phyloP scores from a whole-genome alignment of 345 rosid species.

The Alliaria petiolata region DNA sequence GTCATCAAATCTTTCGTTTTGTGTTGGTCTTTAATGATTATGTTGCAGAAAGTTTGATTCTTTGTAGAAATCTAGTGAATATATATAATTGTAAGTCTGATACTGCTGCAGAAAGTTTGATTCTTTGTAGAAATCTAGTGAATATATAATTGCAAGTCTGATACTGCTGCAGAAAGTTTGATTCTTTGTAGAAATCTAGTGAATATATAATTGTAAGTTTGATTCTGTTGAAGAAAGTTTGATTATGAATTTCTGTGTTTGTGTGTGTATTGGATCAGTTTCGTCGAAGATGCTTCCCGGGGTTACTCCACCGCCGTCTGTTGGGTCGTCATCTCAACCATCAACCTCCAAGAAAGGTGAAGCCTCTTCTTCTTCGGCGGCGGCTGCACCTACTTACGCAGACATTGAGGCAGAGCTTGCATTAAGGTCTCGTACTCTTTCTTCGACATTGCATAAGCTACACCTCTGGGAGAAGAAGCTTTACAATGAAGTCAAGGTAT shows the following conservation, averaged over 20 bases:
- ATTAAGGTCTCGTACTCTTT: slow-evolving; percentile 62
- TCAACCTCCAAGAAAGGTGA: slow-evolving; percentile 48
- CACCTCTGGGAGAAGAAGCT: slow-evolving; percentile 94
- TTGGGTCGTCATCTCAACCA: slow-evolving; percentile 42
- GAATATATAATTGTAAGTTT: too few species aligned
- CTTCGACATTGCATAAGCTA: slow-evolving; percentile 82
- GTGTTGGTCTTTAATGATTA: background rate
- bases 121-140: background rate
- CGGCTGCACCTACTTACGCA: slow-evolving; percentile 37
- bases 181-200: background rate
- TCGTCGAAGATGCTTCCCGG: slow-evolving; percentile 54
- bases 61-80: background rate
- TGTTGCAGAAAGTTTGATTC: background rate
- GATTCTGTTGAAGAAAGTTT: background rate
- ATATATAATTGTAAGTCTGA: too few species aligned
- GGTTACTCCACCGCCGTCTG: slow-evolving; percentile 47
- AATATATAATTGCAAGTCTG: background rate
- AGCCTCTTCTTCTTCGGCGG: slow-evolving; percentile 21
- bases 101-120: background rate
- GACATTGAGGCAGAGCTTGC: slow-evolving; percentile 67
- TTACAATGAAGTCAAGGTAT: slow-evolving; percentile 81
- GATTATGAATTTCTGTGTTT: background rate
- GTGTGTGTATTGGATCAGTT: slow-evolving; percentile 37
- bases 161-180: background rate
- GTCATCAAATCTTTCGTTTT: background rate